A percentile compares a stretch with the other conserved stretches of the same genome.
Conservation (phyloP, 23 red algal species). For the Gracilaria caudata region DNA sequence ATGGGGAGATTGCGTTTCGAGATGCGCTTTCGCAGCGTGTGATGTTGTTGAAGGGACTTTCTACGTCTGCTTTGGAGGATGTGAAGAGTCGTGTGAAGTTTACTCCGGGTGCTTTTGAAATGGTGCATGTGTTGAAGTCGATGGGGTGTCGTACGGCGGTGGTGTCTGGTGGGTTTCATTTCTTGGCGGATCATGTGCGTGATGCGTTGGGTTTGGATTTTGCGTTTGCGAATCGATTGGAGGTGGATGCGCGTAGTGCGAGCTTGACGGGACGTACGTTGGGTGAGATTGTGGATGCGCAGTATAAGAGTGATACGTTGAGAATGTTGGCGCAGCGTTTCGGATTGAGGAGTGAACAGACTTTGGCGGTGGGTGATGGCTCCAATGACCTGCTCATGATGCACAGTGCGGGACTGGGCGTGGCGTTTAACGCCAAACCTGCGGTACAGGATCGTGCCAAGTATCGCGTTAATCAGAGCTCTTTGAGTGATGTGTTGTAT, state of each 20-base stretch:
- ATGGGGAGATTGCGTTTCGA: conserved; percentile 75
- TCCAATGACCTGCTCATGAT: conserved; percentile 89
- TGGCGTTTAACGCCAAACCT: conserved; percentile 86
- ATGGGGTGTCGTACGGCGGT: conserved; percentile 64
- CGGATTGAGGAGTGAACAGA: conserved; percentile 22
- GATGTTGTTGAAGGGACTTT: conserved; percentile 40
- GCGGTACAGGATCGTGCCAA: conserved; percentile 71
- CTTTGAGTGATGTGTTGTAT: conserved; percentile 64
- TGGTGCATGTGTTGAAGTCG: conserved; percentile 23
- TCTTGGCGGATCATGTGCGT: conserved; percentile 72
- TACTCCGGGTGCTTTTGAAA: conserved; percentile 62
- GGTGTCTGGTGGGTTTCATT: conserved; percentile 76
- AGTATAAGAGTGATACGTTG: conserved; percentile 59
- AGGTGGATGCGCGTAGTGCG: conserved; percentile 57
- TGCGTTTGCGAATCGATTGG: conserved; percentile 70
- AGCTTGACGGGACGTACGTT: conserved; percentile 66
- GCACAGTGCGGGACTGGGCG: conserved; percentile 62
- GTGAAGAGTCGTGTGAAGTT: conserved; percentile 50
- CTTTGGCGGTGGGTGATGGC: conserved; percentile 86
- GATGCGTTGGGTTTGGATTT: conserved; percentile 51
- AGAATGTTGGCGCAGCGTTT: conserved; percentile 10
- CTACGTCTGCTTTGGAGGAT: conserved; percentile 7
- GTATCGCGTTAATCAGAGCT: conserved; percentile 55
- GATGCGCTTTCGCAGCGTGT: conserved; percentile 73
- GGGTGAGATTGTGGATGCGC: conserved; percentile 71